These are phyloP conservation scores for Vararia minispora DNA, from an alignment of 768 basidiomycete species.

Conservation along the genomic window DNA sequence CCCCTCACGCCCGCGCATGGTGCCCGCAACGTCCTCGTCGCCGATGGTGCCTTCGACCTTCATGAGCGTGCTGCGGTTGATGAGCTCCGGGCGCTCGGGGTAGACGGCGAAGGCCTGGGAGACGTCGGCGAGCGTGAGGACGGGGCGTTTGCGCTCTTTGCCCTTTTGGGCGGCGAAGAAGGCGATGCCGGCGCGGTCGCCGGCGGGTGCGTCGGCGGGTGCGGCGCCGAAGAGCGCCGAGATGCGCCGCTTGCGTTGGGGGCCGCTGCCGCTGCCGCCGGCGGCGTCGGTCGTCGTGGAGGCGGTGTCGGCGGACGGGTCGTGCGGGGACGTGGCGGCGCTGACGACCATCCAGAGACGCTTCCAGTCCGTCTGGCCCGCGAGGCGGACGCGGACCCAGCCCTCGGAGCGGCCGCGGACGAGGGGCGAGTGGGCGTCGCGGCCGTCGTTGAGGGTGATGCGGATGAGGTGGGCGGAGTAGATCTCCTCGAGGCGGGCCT, in stretches of 20 bases:
- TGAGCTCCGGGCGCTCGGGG: conserved; percentile 89
- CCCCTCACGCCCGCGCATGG: conserved; percentile 62
- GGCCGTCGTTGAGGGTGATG: conserved; percentile 50
- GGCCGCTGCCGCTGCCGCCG: conserved; percentile 15
- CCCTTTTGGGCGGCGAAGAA: conserved; percentile 56
- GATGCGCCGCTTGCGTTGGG: conserved; percentile 40
- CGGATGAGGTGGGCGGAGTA: conserved; percentile 92
- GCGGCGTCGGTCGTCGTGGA: conserved; percentile 16
- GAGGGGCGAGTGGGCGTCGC: conserved; percentile 50
- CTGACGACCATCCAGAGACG: conserved; percentile 74
- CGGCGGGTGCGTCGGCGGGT: conserved; percentile 16
- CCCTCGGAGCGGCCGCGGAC: conserved; percentile 75
- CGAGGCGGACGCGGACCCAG: conserved; percentile 80
- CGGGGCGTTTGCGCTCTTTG: conserved; percentile 62
- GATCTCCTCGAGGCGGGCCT: conserved; percentile 89
- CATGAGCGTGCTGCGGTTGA: conserved; percentile 80
- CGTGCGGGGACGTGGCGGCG: conserved; percentile 26
- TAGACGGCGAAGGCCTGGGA: conserved; percentile 91
- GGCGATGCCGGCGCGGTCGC: conserved; percentile 34
- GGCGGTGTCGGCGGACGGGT: conserved; percentile 19
- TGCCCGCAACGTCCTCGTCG: conserved; percentile 58
- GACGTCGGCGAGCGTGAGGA: conserved; percentile 58
- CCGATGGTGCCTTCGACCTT: conserved; percentile 84
- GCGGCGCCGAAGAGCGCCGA: conserved; percentile 52
- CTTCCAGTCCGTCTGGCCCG: conserved; percentile 99